phyloP scores from a whole-genome alignment of 1,284 basidiomycete genomes.

The Ustilago curta region DNA sequence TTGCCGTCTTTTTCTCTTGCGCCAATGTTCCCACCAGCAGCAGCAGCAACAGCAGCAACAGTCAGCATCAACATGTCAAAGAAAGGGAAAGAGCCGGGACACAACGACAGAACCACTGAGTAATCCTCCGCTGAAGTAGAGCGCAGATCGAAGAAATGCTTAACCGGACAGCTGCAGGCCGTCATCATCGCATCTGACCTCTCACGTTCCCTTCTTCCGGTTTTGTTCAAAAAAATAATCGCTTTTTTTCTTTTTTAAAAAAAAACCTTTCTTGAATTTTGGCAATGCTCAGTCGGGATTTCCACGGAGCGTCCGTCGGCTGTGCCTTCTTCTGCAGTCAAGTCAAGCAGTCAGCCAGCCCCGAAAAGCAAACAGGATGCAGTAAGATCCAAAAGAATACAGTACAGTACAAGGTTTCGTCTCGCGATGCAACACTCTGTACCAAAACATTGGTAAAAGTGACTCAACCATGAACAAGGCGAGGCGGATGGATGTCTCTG shows the following conservation, averaged over 20 bases:
- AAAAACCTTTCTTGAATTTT: too few species aligned
- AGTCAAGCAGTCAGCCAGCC: too few species aligned
- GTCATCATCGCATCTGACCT: constrained; percentile 4
- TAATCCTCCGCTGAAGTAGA: background rate
- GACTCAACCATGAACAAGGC: background rate
- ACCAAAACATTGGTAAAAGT: too few species aligned
- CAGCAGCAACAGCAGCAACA: background rate
- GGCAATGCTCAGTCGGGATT: background rate
- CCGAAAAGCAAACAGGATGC: background rate
- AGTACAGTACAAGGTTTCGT: constrained; percentile 9
- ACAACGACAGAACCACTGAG: background rate
- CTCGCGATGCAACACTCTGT: too few species aligned
- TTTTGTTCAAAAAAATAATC: background rate
- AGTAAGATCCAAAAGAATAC: background rate
- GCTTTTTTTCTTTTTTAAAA: background rate
- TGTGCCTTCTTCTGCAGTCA: too few species aligned
- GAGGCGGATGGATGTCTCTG: background rate
- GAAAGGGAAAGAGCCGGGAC: background rate
- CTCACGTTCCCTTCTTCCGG: background rate
- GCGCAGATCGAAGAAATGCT: background rate
- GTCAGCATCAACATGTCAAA: constrained; percentile 1
- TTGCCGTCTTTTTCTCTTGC: constrained; percentile 1
- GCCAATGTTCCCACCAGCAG: background rate
- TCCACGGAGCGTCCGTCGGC: constrained; percentile 5
- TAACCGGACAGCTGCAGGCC: constrained; percentile 8